Base-by-base conservation (phyloP, 345 rosid species). In the Draba incana region DNA sequence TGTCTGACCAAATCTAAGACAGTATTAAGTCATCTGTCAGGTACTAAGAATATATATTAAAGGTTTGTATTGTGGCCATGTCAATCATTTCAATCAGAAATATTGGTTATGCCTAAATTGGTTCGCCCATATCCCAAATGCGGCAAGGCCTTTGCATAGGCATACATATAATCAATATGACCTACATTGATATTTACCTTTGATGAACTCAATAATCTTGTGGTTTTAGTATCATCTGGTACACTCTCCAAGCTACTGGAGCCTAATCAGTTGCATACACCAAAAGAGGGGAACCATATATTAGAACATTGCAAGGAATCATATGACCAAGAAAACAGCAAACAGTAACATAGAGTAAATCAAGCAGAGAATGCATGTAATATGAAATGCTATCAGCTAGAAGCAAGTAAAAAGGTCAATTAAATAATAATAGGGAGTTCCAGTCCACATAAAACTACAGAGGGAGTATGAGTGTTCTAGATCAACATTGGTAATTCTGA, bases 121-220 rank as follows among this genome's bases (percentile, higher is more conserved):
- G 20, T 20, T 20, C 20, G 20, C 20, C 50, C 13, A 13, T 39
- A 28, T 41, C 25, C 53, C 43, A 42, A 41, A 5, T n/a, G 20
- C n/a, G 39, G 61, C 37, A 51, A 14, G 6, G 61, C 61, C 46
- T 42, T 23, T 20, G 8, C 27, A 61, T 38, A 51, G 35, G 62
- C 15, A 68, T n/a, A 37, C 1, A 57, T 43, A 55, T n/a, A 20
- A 20, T 42, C 60, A 51, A 6, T 33, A 20, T 30, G 5, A 30
- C 31, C 54, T 60, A 50, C 43, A 63, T 3, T 54, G 47, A 46
- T 44, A 16, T 44, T 54, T 71, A 64, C 76, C 76, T 63, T 64
- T 13, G 58, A 10, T 55, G 59, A 45, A 38, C 57, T 16, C 57
- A 13, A 5, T 4, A 72, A n/a, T 54, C 70, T 46, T 52, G 69